Evolutionary conservation across 2,329 filamentous ascomycete genomes (phyloP).

Genomic region (Pseudomassariella vexata): DNA sequence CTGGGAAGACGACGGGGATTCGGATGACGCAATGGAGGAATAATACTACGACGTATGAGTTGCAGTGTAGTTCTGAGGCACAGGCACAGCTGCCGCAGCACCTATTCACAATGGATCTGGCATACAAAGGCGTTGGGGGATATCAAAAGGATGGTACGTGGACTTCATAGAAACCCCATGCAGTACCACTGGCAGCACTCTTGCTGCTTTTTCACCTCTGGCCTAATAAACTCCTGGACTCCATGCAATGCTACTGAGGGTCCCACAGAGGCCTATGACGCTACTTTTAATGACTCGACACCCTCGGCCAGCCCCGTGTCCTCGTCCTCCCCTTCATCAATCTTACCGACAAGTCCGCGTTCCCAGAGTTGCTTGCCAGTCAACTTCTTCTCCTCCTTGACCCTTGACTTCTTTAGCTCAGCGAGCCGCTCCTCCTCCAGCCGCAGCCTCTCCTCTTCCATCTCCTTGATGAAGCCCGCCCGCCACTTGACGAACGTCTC

Average conservation of each 20-base stretch:
- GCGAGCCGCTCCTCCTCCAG: conserved; percentile 74
- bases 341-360: conserved; percentile 61
- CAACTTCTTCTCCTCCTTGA: conserved; percentile 68
- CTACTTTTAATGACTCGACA: conserved; percentile 68
- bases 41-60: conserved; percentile 13
- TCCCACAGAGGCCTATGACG: too few relatives aligned
- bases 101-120: conserved; percentile 2
- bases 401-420: conserved; percentile 72
- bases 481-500: conserved; percentile 84
- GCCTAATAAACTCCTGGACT: too few relatives aligned
- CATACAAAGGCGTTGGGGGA: conserved; percentile 5
- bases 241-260: too few relatives aligned
- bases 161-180: too few relatives aligned
- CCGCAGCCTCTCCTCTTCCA: conserved; percentile 64
- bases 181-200: too few relatives aligned
- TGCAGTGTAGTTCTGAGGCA: conserved; percentile 1
- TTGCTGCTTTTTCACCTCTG: too few relatives aligned
- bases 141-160: conserved; percentile 3
- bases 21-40: conserved; percentile 54
- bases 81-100: conserved; percentile 3
- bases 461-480: conserved; percentile 69
- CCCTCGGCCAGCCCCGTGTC: conserved; percentile 50
- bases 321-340: conserved; percentile 61
- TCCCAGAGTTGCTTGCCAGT: conserved; percentile 77
- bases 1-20: conserved; percentile 36